Evolutionary conservation across 1,284 basidiomycete genomes (phyloP).

Genomic region (Rhodotorula sp.): DNA sequence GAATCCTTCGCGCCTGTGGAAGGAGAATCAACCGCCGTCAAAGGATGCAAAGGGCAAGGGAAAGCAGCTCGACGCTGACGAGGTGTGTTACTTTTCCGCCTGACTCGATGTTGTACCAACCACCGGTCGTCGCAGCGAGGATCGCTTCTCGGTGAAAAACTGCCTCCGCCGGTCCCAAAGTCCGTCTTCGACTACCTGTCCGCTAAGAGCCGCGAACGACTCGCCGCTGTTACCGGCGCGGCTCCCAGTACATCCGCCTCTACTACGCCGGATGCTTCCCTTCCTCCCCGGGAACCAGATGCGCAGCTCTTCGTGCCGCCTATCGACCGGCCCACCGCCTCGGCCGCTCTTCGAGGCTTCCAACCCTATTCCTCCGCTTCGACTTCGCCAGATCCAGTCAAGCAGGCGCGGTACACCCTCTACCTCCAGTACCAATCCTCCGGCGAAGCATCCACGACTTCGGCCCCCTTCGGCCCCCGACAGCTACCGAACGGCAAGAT

Average conservation of each 20-base stretch:
- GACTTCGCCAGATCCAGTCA: slow-evolving; percentile 49
- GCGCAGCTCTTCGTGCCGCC: slow-evolving; percentile 58
- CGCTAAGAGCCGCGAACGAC: slow-evolving; percentile 79
- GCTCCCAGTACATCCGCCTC: background rate
- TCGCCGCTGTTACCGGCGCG: slow-evolving; percentile 61
- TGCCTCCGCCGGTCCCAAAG: slow-evolving; percentile 52
- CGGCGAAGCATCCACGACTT: slow-evolving; percentile 23
- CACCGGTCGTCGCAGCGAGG: slow-evolving; percentile 62
- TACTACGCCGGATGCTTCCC: background rate
- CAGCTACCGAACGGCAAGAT: slow-evolving; percentile 18
- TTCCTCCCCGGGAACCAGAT: slow-evolving; percentile 41
- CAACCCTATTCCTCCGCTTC: slow-evolving; percentile 66
- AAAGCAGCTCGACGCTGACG: slow-evolving; percentile 59
- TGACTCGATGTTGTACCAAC: background rate
- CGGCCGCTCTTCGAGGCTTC: slow-evolving; percentile 82
- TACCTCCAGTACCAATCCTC: slow-evolving; percentile 73
- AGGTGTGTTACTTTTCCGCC: slow-evolving; percentile 55
- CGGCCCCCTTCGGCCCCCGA: slow-evolving; percentile 39
- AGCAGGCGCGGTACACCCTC: slow-evolving; percentile 79
- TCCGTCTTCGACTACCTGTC: slow-evolving; percentile 93
- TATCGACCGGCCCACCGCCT: slow-evolving; percentile 73
- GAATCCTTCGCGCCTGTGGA: slow-evolving; percentile 76
- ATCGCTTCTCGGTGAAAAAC: slow-evolving; percentile 74
- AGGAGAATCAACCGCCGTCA: slow-evolving; percentile 49
- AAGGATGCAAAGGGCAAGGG: slow-evolving; percentile 42